Conservation (phyloP, 148 eudicot genomes). For the Cornus kousa region DNA sequence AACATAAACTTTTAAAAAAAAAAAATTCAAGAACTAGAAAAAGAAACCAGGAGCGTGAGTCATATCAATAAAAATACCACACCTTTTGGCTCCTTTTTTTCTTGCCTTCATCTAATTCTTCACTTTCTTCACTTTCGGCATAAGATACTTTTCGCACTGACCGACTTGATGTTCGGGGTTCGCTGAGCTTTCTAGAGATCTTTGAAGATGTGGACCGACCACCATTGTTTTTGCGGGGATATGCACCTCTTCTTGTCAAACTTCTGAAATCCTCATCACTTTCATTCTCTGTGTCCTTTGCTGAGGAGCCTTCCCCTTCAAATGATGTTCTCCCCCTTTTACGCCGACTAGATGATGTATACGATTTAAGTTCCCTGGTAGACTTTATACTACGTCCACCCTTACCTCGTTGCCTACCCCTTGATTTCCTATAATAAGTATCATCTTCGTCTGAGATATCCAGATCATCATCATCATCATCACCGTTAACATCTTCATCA, state of each 20-base stretch:
- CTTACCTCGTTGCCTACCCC: slow-evolving; percentile 50
- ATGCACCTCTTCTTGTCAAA: slow-evolving; percentile 42
- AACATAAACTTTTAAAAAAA: neutral
- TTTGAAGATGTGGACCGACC: slow-evolving; percentile 38
- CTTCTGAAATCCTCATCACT: slow-evolving; percentile 61
- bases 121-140: slow-evolving; percentile 94
- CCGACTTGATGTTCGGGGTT: slow-evolving; percentile 74
- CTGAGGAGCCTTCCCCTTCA: slow-evolving; percentile 74
- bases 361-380: slow-evolving; percentile 45
- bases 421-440: slow-evolving; percentile 46
- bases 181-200: slow-evolving; percentile 41
- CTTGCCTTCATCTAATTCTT: slow-evolving; percentile 74
- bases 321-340: slow-evolving; percentile 52
- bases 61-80: slow-evolving; percentile 11
- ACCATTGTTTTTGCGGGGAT: slow-evolving; percentile 39
- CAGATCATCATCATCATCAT: slow-evolving; percentile 62
- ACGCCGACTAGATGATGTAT: slow-evolving; percentile 42
- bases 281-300: slow-evolving; percentile 68
- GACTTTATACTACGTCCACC: slow-evolving; percentile 48
- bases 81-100: slow-evolving; percentile 84
- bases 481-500: slow-evolving; percentile 70
- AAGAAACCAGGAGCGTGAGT: neutral
- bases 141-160: slow-evolving; percentile 83
- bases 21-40: neutral
- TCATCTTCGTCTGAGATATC: slow-evolving; percentile 72